Percentiles rank a stretch among this genome's conserved stretches.
Conservation (phyloP, 306 rosid genomes). For the Cicer judaicum region DNA sequence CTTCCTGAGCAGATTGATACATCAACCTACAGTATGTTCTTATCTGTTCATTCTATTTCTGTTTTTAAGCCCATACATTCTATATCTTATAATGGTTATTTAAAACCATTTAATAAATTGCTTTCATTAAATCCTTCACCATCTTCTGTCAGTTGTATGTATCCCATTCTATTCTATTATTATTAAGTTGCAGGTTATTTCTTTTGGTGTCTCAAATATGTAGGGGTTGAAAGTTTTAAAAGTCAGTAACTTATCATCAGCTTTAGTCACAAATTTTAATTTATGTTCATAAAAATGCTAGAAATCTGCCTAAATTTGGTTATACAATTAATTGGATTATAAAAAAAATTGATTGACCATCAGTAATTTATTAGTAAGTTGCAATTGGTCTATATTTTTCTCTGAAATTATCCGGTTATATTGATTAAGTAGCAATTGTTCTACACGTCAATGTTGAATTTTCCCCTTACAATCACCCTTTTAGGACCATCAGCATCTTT, state of each 20-base stretch:
- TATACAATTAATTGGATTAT: background rate
- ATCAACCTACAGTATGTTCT: conserved; percentile 84
- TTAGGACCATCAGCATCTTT: background rate
- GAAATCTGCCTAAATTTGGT: background rate
- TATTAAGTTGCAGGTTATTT: background rate
- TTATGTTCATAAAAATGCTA: background rate
- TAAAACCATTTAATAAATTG: background rate
- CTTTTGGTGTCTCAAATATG: background rate
- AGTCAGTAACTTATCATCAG: background rate
- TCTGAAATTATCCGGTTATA: background rate
- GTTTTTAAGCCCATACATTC: background rate
- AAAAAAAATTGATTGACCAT: background rate
- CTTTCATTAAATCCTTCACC: background rate
- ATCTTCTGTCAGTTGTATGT: background rate
- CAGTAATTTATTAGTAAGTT: background rate
- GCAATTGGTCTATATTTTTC: background rate
- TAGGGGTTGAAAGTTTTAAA: background rate
- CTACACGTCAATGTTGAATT: background rate
- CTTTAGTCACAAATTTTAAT: background rate
- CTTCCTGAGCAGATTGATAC: conserved; percentile 99
- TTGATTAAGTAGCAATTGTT: background rate
- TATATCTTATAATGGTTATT: background rate
- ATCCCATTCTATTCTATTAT: background rate
- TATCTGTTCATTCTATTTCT: background rate
- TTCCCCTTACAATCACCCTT: background rate